Evolutionary conservation across 192 early-diverging fungal species (phyloP), one percentile per base, ranked within the genome.

Genomic region (Oehlia diaphana): DNA sequence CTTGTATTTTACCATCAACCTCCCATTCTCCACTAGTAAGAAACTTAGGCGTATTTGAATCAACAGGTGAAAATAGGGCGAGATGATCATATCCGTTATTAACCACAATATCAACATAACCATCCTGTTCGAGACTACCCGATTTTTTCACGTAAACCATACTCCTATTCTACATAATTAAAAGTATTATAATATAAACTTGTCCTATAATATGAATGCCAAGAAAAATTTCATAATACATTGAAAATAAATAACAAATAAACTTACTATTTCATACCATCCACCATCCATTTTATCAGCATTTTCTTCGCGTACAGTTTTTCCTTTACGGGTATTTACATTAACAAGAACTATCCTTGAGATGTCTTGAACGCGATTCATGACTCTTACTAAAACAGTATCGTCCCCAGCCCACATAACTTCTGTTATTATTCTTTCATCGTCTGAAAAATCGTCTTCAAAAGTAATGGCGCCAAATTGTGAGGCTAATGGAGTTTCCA

Each of bases 351-450:
- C 94, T 42, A 95, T 82, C 23, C 90, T 86, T 79, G 92, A 87
- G 4, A 91, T 87, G 82, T 96, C 95, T 78, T 99, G 97, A 26
- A 98, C 92, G 21, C 97, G 87, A 80, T 99, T 99, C 83, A 95
- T 94, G 35, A 89, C 88, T 70, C 93, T 87, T 42, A 95, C 93
- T 28, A 97, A 69, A 65, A 99, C 81, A 5, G 82, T 68, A 39
- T 86, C 83, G 63, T 91, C 85, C 42, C 79, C 84, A 23, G 93
- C 79, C 97, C 97, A 99, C 16, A 83, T 82, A 49, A 97, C 91
- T 79, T 94, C 92, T n/a, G 92, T 90, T 80, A 99, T 89, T 6
- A 97, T 79, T 35, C 89, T 88, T 87, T 98, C 92, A 4, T 93
- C 86, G n/a, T 86, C 86, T 4, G 82, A 82, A 72, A 93, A 92